phyloP scores from a whole-genome alignment of 1,284 basidiomycete genomes.

The Wolfiporia cocos region DNA sequence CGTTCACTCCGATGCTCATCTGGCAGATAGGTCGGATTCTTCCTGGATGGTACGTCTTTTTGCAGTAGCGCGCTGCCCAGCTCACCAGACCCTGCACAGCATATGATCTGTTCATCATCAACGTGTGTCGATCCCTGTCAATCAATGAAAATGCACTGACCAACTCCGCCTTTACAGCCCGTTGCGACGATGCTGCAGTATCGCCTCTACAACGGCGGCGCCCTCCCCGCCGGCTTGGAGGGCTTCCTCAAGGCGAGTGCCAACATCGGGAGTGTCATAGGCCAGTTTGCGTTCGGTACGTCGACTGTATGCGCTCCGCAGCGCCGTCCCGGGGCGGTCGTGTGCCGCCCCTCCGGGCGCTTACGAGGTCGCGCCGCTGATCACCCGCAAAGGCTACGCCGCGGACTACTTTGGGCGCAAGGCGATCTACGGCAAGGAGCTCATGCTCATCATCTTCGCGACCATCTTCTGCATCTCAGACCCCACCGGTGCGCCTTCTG shows the following conservation, averaged over 20 bases:
- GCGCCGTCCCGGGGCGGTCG: no score
- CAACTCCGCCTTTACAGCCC: slow-evolving; percentile 34
- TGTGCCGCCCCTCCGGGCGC: no score
- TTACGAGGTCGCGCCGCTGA: no score
- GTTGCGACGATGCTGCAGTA: slow-evolving; percentile 75
- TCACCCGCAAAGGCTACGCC: slow-evolving; percentile 43
- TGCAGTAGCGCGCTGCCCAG: slow-evolving; percentile 2
- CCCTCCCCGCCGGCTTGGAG: slow-evolving; percentile 50
- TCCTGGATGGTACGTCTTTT: slow-evolving; percentile 53
- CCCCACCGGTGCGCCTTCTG: slow-evolving; percentile 33
- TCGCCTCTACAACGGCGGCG: slow-evolving; percentile 51
- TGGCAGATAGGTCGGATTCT: slow-evolving; percentile 62
- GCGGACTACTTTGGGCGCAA: slow-evolving; percentile 68
- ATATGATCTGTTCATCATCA: slow-evolving; percentile 77
- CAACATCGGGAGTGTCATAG: slow-evolving; percentile 71
- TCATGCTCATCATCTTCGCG: slow-evolving; percentile 73
- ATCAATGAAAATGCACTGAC: neutral
- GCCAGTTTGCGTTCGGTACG: slow-evolving; percentile 64
- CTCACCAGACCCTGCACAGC: slow-evolving; percentile 33
- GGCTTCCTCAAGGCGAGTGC: slow-evolving; percentile 65
- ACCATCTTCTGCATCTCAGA: slow-evolving; percentile 53
- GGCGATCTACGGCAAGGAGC: slow-evolving; percentile 71
- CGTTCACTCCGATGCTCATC: no score
- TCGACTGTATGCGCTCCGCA: neutral
- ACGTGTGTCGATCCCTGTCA: slow-evolving; percentile 35